Evolutionary conservation across 2,329 filamentous ascomycete genomes (phyloP).

Genomic region (Alternaria longipes): DNA sequence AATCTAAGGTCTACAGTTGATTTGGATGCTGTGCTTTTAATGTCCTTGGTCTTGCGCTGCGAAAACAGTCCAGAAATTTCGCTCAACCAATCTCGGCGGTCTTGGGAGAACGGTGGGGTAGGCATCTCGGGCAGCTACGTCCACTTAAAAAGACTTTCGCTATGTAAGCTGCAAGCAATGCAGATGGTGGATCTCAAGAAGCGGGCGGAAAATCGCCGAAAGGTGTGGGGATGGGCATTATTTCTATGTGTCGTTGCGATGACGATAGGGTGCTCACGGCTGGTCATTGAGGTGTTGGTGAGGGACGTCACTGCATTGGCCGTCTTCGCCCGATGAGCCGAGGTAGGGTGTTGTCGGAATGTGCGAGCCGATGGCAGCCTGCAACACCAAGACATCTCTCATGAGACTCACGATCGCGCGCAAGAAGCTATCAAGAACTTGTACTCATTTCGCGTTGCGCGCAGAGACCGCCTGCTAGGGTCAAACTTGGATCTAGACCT

Average conservation of each 20-base stretch:
- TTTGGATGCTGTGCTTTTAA: constrained; percentile 18
- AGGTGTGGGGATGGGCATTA: constrained; percentile 28
- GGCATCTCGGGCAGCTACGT: constrained; percentile 35
- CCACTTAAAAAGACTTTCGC: constrained; percentile 6
- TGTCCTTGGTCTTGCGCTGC: constrained; percentile 28
- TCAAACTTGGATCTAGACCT: background rate
- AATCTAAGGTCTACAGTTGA: constrained; percentile 10
- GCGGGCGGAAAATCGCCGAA: constrained; percentile 24
- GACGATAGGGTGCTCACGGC: constrained; percentile 69
- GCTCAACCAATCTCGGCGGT: constrained; percentile 48
- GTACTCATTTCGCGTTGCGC: background rate
- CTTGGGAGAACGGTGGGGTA: constrained; percentile 48
- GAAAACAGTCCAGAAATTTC: constrained; percentile 42
- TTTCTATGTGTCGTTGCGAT: constrained; percentile 48
- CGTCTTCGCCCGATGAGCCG: constrained; percentile 54
- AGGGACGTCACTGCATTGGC: constrained; percentile 71
- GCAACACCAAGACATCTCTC: constrained; percentile 17
- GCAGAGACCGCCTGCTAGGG: background rate
- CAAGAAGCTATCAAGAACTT: background rate
- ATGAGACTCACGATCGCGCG: constrained; percentile 4
- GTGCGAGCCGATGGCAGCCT: constrained; percentile 19
- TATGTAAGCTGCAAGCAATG: constrained; percentile 12
- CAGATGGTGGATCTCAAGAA: constrained; percentile 12
- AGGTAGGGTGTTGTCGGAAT: constrained; percentile 25
- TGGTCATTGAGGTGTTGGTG: constrained; percentile 67